A percentile compares a stretch with the other conserved stretches of the same genome.
phyloP scores from a whole-genome alignment of 768 basidiomycete genomes.

The Termitomyces sp. region DNA sequence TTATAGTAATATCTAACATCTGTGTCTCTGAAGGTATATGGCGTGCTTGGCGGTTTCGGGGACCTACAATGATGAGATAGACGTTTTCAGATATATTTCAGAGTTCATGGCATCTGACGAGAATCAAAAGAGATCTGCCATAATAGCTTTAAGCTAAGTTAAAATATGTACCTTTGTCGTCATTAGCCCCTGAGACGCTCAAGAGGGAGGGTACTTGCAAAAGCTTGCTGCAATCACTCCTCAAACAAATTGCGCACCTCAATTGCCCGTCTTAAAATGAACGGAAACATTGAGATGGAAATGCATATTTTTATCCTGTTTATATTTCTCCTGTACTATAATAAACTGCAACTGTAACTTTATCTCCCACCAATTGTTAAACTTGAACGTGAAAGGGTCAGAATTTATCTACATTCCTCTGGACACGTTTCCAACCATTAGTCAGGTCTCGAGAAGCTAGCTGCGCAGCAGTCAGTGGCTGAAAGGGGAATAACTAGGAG shows the following conservation, averaged over 20 bases:
- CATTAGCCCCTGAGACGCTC: background rate
- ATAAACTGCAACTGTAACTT: background rate
- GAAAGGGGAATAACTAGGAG: constrained; percentile 3
- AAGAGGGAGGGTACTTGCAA: background rate
- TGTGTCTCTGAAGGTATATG: background rate
- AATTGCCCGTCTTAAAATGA: too few species aligned
- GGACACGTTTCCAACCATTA: background rate
- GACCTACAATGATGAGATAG: background rate
- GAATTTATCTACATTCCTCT: background rate
- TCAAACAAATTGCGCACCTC: too few species aligned
- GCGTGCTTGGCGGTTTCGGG: too few species aligned
- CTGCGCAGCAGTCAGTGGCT: background rate
- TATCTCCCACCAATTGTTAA: too few species aligned
- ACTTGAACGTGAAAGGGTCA: background rate
- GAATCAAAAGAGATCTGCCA: too few species aligned
- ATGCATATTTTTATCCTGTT: too few species aligned
- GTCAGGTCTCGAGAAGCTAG: background rate
- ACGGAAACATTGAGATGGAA: too few species aligned
- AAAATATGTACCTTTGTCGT: background rate
- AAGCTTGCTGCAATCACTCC: too few species aligned
- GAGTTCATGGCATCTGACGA: background rate
- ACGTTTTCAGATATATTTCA: background rate
- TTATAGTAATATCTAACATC: too few species aligned
- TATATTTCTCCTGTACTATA: background rate
- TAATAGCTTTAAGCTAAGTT: too few species aligned